Percentiles rank a stretch among this genome's conserved stretches.
Conservation (phyloP, 495 filamentous ascomycete genomes). For the Penicillium manginii region DNA sequence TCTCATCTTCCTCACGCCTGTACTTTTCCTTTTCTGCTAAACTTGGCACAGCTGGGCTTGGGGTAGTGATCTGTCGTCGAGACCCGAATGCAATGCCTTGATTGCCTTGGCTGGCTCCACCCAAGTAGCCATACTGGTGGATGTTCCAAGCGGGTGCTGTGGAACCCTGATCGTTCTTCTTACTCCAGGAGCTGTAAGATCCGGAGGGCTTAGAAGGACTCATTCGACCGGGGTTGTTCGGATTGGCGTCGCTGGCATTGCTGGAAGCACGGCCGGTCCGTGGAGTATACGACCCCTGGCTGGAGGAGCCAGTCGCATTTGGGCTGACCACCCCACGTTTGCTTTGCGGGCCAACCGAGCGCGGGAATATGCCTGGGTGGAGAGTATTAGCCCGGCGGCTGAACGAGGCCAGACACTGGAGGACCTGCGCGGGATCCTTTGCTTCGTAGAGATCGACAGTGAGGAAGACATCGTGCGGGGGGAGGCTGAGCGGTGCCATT, state of each 20-base stretch:
- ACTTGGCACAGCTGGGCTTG: conserved; percentile 76
- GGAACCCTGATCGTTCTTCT: conserved; percentile 72
- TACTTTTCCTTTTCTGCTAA: conserved; percentile 68
- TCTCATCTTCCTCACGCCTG: conserved; percentile 65
- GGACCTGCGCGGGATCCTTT: conserved; percentile 95
- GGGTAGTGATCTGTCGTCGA: conserved; percentile 87
- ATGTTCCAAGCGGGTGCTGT: conserved; percentile 98
- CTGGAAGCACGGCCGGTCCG: conserved; percentile 62
- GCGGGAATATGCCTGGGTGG: conserved; percentile 73
- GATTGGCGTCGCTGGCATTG: conserved; percentile 67
- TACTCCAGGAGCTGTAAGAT: conserved; percentile 87
- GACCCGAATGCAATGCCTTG: conserved; percentile 91
- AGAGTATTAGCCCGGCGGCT: conserved; percentile 81
- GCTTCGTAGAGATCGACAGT: conserved; percentile 96
- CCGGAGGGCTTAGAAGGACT: conserved; percentile 66
- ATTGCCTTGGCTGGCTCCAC: conserved; percentile 94
- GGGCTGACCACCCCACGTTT: conserved; percentile 67
- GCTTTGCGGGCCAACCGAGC: conserved; percentile 67
- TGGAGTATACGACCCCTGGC: conserved; percentile 38
- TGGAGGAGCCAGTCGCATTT: conserved; percentile 64
- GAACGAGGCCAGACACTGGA: conserved; percentile 91
- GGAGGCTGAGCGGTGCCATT: conserved; percentile 78
- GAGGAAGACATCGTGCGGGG: conserved; percentile 92
- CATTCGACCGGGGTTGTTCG: conserved; percentile 52
- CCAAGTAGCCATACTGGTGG: conserved; percentile 98